Evolutionary conservation across 768 basidiomycete species (phyloP), one percentile per base, ranked within the genome.

Genomic region (Rhodocollybia butyracea): DNA sequence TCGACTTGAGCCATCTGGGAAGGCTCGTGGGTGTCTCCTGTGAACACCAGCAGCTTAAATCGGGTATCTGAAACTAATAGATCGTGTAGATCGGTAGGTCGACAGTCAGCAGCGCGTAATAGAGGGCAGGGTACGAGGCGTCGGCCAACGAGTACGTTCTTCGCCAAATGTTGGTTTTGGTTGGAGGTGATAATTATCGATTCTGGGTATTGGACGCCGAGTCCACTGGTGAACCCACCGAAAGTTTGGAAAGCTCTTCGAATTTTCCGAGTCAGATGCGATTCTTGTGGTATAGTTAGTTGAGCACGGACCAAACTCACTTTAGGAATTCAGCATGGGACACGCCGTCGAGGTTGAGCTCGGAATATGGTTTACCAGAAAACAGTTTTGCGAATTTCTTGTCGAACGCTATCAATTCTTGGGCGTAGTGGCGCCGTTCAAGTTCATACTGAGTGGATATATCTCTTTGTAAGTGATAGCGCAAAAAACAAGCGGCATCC

Each of bases 401-500:
- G 64, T 91, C 89, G 61, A 88, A 89, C 46, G 78, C 61, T 56
- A 90, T 90, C 56, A 92, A 74, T 55, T 89, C 86, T 67, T 85
- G 78, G 0, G 89, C 88, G 56, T 81, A 87, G 60, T 79, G 80
- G 48, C 80, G 76, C 26, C 89, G 76, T 62, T 92, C 89, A 26
- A 70, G 57, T 65, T 89, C 85, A 63, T 89, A 89, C 87, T 88
- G 52, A n/a, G 21, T 24, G 6, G 0, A 19, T 40, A 8, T 39
- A 46, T 6, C 19, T 12, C 4, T 30, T 50, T 17, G 21, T 10
- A 21, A 34, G 3, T 8, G 30, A 42, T 32, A 2, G 31, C 13
- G 12, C 22, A 6, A n/a, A n/a, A 30, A 11, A 12, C 10, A 51
- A 10, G 8, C 8, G 7, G 13, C 5, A 29, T 27, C 13, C n/a